A percentile compares a stretch with the other conserved stretches of the same genome.
phyloP scores from a whole-genome alignment of 1,284 basidiomycete genomes.

The Pterulicium gracile region DNA sequence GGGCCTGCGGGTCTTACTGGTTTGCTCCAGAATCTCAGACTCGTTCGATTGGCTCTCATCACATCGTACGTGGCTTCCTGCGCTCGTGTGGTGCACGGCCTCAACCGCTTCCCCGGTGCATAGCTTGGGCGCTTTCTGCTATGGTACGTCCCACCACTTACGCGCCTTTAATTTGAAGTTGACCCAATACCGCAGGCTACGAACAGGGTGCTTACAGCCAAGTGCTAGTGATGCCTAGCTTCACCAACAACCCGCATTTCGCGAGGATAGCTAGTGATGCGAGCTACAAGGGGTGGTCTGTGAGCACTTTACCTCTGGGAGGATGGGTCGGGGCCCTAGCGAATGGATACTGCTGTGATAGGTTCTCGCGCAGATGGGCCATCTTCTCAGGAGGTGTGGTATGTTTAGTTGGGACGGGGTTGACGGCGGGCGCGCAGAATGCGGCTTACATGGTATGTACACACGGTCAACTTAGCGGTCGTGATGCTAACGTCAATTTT shows the following conservation, averaged over 20 bases:
- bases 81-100: too few relatives aligned
- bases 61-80: constrained; percentile 13
- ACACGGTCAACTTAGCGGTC: background rate
- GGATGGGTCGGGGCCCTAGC: constrained; percentile 16
- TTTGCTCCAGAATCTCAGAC: constrained; percentile 12
- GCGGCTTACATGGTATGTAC: constrained; percentile 12
- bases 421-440: constrained; percentile 15
- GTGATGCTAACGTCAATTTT: background rate
- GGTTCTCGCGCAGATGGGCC: constrained; percentile 16
- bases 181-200: constrained; percentile 10
- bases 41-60: constrained; percentile 12
- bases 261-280: constrained; percentile 15
- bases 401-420: constrained; percentile 14
- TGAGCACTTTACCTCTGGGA: constrained; percentile 16
- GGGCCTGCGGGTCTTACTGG: constrained; percentile 15
- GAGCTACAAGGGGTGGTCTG: constrained; percentile 17
- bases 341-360: constrained; percentile 17
- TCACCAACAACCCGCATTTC: constrained; percentile 13
- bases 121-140: constrained; percentile 16
- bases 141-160: constrained; percentile 8
- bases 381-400: constrained; percentile 13
- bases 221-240: constrained; percentile 17
- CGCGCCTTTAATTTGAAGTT: background rate
- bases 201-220: constrained; percentile 17
- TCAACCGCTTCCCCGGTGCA: too few relatives aligned